Conservation (phyloP, 2,329 filamentous ascomycete genomes). For the Fusarium robinianum region DNA sequence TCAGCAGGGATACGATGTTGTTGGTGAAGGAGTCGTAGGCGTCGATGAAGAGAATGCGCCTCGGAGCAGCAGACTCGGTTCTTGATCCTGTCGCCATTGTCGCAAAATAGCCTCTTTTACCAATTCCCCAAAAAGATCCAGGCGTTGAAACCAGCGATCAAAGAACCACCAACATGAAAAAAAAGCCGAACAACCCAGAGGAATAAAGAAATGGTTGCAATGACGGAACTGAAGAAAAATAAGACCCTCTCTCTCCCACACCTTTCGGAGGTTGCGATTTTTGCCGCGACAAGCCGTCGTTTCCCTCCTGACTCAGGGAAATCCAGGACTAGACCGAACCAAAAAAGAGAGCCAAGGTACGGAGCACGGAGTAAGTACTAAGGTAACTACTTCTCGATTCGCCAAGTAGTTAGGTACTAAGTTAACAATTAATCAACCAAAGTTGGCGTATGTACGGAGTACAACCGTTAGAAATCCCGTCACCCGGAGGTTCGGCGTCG, state of each 20-base stretch:
- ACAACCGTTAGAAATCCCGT: slow-evolving; percentile 5
- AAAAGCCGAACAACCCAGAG: slow-evolving; percentile 2
- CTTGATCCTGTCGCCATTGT: slow-evolving; percentile 30
- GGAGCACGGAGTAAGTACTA: neutral
- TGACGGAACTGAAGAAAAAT: neutral
- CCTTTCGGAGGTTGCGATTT: neutral
- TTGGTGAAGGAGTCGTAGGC: slow-evolving; percentile 97
- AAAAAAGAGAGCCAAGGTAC: too few species aligned
- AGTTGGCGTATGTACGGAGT: neutral
- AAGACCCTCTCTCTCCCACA: neutral
- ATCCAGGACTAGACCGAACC: too few species aligned
- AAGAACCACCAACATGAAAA: neutral
- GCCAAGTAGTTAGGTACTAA: too few species aligned
- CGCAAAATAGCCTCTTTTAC: neutral
- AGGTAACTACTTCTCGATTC: too few species aligned
- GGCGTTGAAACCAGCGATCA: too few species aligned
- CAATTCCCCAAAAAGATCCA: neutral
- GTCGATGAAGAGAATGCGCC: slow-evolving; percentile 82
- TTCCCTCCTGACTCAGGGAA: neutral
- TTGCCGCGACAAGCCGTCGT: neutral
- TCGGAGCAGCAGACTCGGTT: slow-evolving; percentile 19
- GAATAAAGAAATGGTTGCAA: slow-evolving; percentile 2
- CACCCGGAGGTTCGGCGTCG: neutral
- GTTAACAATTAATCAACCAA: slow-evolving; percentile 23
- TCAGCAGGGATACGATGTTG: slow-evolving; percentile 85